These are phyloP conservation scores for Fibroporia radiculosa DNA, from an alignment of 768 basidiomycete species.

Conservation along the genomic window DNA sequence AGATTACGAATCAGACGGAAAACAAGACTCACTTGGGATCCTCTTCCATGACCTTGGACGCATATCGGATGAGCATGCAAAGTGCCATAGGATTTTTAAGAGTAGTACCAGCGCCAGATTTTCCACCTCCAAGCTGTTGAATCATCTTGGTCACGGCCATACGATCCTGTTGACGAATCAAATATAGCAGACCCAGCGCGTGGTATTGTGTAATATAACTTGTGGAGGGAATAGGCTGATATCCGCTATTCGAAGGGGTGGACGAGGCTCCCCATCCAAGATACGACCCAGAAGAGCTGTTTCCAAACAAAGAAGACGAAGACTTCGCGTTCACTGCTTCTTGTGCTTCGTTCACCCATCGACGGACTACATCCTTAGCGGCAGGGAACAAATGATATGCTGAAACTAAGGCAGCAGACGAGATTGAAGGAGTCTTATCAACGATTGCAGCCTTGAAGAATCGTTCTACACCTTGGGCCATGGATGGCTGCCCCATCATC, in stretches of 20 bases:
- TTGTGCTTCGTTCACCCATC: slow-evolving; percentile 99
- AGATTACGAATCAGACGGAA: not conserved
- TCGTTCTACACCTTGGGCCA: slow-evolving; percentile 96
- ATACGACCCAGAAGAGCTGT: slow-evolving; percentile 45
- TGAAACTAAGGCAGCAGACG: slow-evolving; percentile 93
- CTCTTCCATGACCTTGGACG: slow-evolving; percentile 98
- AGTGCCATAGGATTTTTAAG: slow-evolving; percentile 95
- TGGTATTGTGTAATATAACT: slow-evolving; percentile 97
- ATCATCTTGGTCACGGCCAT: slow-evolving; percentile 99
- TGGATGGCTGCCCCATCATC: slow-evolving; percentile 64
- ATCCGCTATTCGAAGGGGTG: slow-evolving; percentile 40
- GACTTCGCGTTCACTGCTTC: slow-evolving; percentile 92
- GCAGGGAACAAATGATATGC: slow-evolving; percentile 93
- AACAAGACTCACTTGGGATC: slow-evolving; percentile 79
- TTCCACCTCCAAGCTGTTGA: slow-evolving; percentile 89
- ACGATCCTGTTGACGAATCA: slow-evolving; percentile 94
- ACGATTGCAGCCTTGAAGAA: slow-evolving; percentile 99
- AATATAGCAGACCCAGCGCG: slow-evolving; percentile 85
- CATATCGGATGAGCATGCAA: slow-evolving; percentile 97
- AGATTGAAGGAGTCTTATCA: slow-evolving; percentile 91
- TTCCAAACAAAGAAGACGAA: slow-evolving; percentile 57
- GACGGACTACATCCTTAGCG: slow-evolving; percentile 92
- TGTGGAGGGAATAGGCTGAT: slow-evolving; percentile 78
- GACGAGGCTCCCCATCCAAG: slow-evolving; percentile 65
- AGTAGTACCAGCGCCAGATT: slow-evolving; percentile 73